Percentiles rank a stretch among this genome's conserved stretches.
phyloP scores from a whole-genome alignment of 441 rosid genomes.

The Macaranga tanarius region DNA sequence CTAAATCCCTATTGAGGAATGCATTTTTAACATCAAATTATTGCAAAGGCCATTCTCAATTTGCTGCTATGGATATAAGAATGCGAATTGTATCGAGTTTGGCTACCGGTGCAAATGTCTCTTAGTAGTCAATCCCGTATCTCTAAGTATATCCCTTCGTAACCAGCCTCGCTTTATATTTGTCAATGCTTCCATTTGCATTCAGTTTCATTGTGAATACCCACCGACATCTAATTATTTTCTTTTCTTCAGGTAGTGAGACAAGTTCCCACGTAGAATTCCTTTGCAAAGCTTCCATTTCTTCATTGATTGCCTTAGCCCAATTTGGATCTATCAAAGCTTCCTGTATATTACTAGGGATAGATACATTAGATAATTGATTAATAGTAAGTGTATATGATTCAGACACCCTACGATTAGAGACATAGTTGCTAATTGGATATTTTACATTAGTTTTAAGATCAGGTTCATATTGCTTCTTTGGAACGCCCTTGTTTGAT shows the following conservation, averaged over 20 bases:
- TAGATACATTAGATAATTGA: not conserved
- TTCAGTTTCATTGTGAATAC: too few species aligned
- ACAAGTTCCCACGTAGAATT: too few species aligned
- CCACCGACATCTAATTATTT: not conserved
- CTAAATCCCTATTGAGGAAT: not conserved
- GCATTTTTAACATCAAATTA: not conserved
- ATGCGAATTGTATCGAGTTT: not conserved
- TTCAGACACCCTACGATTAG: not conserved
- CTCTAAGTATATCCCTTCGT: not conserved
- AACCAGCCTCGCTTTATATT: not conserved
- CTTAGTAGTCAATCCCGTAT: not conserved
- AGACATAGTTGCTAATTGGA: not conserved
- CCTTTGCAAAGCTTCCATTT: not conserved
- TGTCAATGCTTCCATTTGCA: not conserved
- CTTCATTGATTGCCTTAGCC: not conserved
- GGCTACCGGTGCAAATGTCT: not conserved
- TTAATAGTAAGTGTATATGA: not conserved
- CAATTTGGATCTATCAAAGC: not conserved
- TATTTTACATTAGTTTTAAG: not conserved
- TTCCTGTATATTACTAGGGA: not conserved
- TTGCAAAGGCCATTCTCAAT: not conserved
- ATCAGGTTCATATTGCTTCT: not conserved
- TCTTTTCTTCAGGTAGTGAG: not conserved
- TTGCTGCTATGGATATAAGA: slow-evolving; percentile 6
- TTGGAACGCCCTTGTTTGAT: not conserved